Evolutionary conservation across 2,329 filamentous ascomycete genomes (phyloP), one percentile per base, ranked within the genome.

Genomic region (Lasiodiplodia sp.): DNA sequence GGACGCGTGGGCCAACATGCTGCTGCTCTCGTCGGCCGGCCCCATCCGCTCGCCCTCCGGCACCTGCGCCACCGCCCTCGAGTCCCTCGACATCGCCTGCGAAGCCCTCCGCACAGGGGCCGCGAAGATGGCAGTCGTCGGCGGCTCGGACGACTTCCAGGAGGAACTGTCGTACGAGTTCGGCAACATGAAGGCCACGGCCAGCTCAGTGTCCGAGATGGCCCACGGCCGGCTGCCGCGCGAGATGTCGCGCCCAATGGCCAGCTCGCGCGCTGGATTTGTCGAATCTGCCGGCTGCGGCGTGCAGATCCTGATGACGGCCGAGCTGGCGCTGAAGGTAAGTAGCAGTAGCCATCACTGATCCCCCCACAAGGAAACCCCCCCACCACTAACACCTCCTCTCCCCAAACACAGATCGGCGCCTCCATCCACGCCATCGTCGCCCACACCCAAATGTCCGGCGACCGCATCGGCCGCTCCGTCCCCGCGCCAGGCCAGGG

Each of bases 1-100:
- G 0, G 73, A 70, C 1, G 79, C 80, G 0, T 82, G 80, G 80
- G 69, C 79, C n/a, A 82, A 82, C 62, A 82, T 82, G 80, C 76
- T 82, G 12, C 73, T 82, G n/a, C 72, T 80, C n/a, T 72, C 71
- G 3, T 72, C 78, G 0, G 69, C 75, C 0, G 81, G 80, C 0
- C 79, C 80, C 0, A 79, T 76, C 23, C 72, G 71, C 4, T 79
- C 80, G 0, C 79, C 80, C 2, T 76, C 78, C 0, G 80, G 79
- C 0, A 76, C 80, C 1, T 82, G 79, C 37, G 80, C 80, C 0
- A 82, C 80, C 0, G 72, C 74, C 0, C 44, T 82, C 2, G 80
- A 82, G 69, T 76, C 75, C 0, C 66, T 82, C 0, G 78, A 82
- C 44, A 73, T 72, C 8, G 81, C 73, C 4, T 77, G 68, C 64